These are phyloP conservation scores for Wickerhamiella dianesei DNA, from an alignment of 805 yeast species.

Conservation along the genomic window DNA sequence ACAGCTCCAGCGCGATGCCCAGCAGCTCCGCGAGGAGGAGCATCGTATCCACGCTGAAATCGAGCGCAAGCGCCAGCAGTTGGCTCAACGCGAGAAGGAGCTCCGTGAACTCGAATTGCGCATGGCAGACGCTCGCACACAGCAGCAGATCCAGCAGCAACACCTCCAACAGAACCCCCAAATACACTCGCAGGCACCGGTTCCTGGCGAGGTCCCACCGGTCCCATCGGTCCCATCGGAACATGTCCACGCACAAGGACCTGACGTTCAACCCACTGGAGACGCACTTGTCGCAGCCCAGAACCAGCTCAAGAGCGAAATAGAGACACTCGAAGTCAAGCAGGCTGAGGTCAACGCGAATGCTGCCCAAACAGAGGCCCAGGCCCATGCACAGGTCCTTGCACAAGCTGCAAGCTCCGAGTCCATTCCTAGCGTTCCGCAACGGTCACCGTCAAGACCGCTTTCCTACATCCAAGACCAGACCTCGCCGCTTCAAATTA, in stretches of 20 bases:
- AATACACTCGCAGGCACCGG: neutral
- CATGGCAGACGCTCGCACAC: constrained; percentile 9
- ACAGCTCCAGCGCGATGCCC: constrained; percentile 29
- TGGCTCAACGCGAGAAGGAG: constrained; percentile 29
- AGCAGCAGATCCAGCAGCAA: neutral
- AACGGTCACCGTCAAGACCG: constrained; percentile 1
- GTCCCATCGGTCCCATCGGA: neutral
- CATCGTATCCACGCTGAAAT: constrained; percentile 27
- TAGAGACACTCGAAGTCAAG: neutral
- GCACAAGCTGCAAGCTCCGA: neutral
- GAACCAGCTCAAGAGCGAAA: neutral
- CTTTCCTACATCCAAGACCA: neutral
- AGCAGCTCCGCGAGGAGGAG: constrained; percentile 28
- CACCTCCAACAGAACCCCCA: neutral
- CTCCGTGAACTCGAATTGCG: constrained; percentile 26
- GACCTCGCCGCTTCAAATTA: constrained; percentile 2
- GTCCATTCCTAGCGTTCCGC: neutral
- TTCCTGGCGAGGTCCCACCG: neutral
- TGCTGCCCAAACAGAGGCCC: neutral
- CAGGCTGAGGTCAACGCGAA: neutral
- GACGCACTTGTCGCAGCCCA: neutral
- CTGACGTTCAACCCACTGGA: neutral
- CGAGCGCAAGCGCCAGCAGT: constrained; percentile 26
- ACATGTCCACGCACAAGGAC: neutral
- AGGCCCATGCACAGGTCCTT: neutral